Evolutionary conservation across 2,329 filamentous ascomycete genomes (phyloP).

Genomic region (Penicillium olsonii): DNA sequence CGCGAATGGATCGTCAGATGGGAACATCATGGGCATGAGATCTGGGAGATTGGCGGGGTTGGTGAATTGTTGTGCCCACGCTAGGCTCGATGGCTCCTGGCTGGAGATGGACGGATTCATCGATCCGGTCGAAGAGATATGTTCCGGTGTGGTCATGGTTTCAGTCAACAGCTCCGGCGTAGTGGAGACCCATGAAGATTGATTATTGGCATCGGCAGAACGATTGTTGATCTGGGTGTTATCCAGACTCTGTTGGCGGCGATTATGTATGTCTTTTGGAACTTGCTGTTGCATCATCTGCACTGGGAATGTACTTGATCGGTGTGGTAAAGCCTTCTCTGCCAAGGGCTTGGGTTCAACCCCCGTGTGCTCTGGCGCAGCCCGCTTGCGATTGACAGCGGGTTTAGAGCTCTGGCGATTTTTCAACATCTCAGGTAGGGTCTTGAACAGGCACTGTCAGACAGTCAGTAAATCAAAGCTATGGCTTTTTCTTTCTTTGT

Average conservation of each 20-base stretch:
- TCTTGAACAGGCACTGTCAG: slow-evolving; percentile 74
- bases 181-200: slow-evolving; percentile 29
- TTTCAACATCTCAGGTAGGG: slow-evolving; percentile 73
- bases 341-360: slow-evolving; percentile 19
- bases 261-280: slow-evolving; percentile 22
- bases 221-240: slow-evolving; percentile 27
- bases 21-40: slow-evolving; percentile 54
- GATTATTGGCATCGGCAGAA: slow-evolving; percentile 19
- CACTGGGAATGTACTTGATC: slow-evolving; percentile 44
- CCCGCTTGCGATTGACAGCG: slow-evolving; percentile 52
- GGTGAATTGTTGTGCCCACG: slow-evolving; percentile 37
- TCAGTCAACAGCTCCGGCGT: slow-evolving; percentile 32
- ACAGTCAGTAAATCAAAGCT: slow-evolving; percentile 4
- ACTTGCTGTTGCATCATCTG: slow-evolving; percentile 31
- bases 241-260: slow-evolving; percentile 34
- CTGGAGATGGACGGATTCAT: slow-evolving; percentile 24
- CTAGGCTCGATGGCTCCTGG: slow-evolving; percentile 27
- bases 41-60: slow-evolving; percentile 44
- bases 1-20: slow-evolving; percentile 52
- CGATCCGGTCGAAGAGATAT: slow-evolving; percentile 20
- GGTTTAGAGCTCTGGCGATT: slow-evolving; percentile 51
- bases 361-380: slow-evolving; percentile 35
- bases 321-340: slow-evolving; percentile 29
- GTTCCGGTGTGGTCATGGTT: slow-evolving; percentile 33
- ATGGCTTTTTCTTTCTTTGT: no score